Percentiles rank a stretch among this genome's conserved stretches.
These are phyloP conservation scores for Gomphus sp. DNA, from an alignment of 1,284 basidiomycete species.

Conservation along the genomic window DNA sequence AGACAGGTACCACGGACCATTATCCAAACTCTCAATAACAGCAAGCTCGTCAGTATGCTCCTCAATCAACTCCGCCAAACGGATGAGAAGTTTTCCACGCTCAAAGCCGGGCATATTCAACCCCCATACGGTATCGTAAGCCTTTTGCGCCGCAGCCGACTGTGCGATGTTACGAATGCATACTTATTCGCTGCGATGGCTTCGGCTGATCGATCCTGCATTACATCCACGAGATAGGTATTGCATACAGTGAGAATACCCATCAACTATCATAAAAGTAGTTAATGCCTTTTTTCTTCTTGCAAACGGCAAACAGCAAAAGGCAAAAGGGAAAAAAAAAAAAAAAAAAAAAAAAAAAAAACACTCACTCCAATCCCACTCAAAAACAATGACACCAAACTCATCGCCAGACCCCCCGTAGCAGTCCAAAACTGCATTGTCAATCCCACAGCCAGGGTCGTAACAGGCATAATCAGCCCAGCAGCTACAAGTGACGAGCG, in stretches of 20 bases:
- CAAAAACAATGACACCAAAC: conserved; percentile 8
- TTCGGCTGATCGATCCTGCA: conserved; percentile 9
- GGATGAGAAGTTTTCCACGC: conserved; percentile 58
- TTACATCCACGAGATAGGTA: conserved; percentile 12
- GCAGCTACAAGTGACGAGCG: conserved; percentile 22
- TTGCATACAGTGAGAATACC: conserved; percentile 7
- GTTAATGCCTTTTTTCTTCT: no score
- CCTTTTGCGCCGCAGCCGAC: conserved; percentile 68
- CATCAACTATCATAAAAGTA: background rate
- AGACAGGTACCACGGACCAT: conserved; percentile 28
- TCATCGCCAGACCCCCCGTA: conserved; percentile 9
- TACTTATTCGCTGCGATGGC: conserved; percentile 9
- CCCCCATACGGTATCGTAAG: conserved; percentile 72
- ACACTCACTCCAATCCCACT: conserved; percentile 10
- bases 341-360: background rate
- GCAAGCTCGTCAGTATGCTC: conserved; percentile 62
- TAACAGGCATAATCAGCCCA: conserved; percentile 21
- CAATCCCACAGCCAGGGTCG: conserved; percentile 13
- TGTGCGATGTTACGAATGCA: conserved; percentile 19
- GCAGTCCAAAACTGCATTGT: conserved; percentile 12
- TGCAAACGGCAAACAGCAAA: background rate
- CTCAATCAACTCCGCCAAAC: conserved; percentile 72
- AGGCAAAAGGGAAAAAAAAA: background rate
- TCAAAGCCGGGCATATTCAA: conserved; percentile 48
- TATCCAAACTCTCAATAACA: conserved; percentile 76